Conservation (phyloP, 2,329 filamentous ascomycete species). For the Trichoderma guizhouense region DNA sequence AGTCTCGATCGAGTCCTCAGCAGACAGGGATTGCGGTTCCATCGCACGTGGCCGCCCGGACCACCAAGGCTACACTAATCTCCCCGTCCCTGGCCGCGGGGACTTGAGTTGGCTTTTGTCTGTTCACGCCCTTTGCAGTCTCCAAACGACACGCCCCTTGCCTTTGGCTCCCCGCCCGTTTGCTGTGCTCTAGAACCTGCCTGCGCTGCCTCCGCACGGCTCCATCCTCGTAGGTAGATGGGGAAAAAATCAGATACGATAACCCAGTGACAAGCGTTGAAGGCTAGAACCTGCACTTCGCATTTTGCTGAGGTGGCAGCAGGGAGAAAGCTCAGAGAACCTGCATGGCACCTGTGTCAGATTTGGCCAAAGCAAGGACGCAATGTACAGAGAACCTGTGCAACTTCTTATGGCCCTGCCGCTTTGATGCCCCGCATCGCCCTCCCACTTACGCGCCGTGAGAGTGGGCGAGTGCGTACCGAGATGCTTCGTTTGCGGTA, state of each 20-base stretch:
- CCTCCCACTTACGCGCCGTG: conserved; percentile 1
- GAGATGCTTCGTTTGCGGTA: background rate
- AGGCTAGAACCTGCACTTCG: background rate
- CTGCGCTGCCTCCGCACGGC: background rate
- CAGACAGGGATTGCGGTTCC: conserved; percentile 16
- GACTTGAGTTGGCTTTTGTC: background rate
- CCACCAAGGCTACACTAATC: conserved; percentile 21
- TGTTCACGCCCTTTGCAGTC: background rate
- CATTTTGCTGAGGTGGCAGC: background rate
- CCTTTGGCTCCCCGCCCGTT: background rate
- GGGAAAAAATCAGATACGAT: background rate
- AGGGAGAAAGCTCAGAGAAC: background rate
- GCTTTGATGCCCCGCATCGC: background rate
- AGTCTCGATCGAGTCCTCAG: conserved; percentile 17
- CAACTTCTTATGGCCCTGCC: background rate
- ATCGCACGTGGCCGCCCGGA: conserved; percentile 24
- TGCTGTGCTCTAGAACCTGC: background rate
- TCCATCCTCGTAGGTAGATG: background rate
- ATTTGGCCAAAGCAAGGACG: background rate
- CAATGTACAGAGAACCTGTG: background rate
- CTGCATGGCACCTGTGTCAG: background rate
- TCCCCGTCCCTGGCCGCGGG: conserved; percentile 18
- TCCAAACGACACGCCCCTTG: background rate
- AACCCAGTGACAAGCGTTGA: background rate
- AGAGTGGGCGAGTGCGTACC: background rate